These are phyloP conservation scores for Aureobasidium sp. DNA, from an alignment of 2,329 filamentous ascomycete species.

Conservation along the genomic window DNA sequence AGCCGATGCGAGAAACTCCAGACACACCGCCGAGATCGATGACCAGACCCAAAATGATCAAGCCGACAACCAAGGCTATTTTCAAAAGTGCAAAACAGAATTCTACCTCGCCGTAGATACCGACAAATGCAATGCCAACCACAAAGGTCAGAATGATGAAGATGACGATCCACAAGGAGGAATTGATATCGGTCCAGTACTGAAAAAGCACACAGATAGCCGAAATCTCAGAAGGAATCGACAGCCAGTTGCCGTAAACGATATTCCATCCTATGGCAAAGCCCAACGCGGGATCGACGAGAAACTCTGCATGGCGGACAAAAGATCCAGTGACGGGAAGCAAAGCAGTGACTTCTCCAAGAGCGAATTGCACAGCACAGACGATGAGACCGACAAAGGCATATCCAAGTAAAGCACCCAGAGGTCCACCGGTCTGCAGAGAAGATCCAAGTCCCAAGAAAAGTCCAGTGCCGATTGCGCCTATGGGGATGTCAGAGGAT, in stretches of 20 bases:
- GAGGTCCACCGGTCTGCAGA: constrained; percentile 49
- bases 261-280: constrained; percentile 60
- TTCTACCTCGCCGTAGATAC: constrained; percentile 45
- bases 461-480: constrained; percentile 66
- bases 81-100: constrained; percentile 45
- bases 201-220: constrained; percentile 27
- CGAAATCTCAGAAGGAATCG: constrained; percentile 28
- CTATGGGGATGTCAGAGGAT: constrained; percentile 26
- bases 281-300: constrained; percentile 72
- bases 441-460: constrained; percentile 58
- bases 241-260: neutral
- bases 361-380: constrained; percentile 71
- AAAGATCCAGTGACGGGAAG: constrained; percentile 71
- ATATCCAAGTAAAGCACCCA: constrained; percentile 65
- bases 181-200: constrained; percentile 29
- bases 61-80: constrained; percentile 39
- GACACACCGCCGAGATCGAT: constrained; percentile 39
- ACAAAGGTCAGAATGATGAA: constrained; percentile 39
- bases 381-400: constrained; percentile 63
- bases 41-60: constrained; percentile 40
- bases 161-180: constrained; percentile 55
- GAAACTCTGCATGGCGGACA: constrained; percentile 71
- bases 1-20: constrained; percentile 34
- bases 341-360: constrained; percentile 82
- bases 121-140: constrained; percentile 45